Percentiles rank a stretch among this genome's conserved stretches.
phyloP scores from a whole-genome alignment of 2,329 filamentous ascomycete genomes.

The Calcarisporium arbuscula region DNA sequence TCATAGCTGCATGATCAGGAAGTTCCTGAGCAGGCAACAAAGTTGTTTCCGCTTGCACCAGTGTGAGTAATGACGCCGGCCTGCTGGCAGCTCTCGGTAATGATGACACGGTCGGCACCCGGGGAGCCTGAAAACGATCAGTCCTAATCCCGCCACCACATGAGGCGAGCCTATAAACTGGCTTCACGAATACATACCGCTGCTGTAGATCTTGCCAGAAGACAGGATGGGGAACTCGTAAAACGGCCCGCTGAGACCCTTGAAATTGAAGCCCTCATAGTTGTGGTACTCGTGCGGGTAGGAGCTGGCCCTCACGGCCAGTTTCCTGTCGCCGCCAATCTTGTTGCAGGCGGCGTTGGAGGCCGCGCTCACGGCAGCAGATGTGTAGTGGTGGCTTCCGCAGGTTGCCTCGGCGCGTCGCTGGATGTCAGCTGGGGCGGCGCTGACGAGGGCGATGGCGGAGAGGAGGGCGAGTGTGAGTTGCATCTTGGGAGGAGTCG shows the following conservation, averaged over 20 bases:
- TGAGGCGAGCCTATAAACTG: not conserved
- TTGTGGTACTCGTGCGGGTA: slow-evolving; percentile 35
- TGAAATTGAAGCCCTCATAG: slow-evolving; percentile 30
- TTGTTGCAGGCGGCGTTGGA: no score
- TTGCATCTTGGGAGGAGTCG: no score
- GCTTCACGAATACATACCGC: slow-evolving; percentile 22
- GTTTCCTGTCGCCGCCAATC: no score
- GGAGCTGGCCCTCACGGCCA: no score
- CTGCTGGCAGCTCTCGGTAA: slow-evolving; percentile 44
- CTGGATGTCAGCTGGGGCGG: no score
- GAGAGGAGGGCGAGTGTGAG: no score
- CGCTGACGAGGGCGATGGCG: no score
- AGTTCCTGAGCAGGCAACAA: slow-evolving; percentile 66
- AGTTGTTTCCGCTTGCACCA: slow-evolving; percentile 60
- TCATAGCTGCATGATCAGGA: no score
- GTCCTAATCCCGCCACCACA: not conserved
- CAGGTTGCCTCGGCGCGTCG: no score
- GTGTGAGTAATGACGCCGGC: slow-evolving; percentile 66
- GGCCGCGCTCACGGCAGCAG: no score
- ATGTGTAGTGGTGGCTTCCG: no score
- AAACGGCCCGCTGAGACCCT: slow-evolving; percentile 24
- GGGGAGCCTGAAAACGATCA: slow-evolving; percentile 31
- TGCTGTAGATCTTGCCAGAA: slow-evolving; percentile 24
- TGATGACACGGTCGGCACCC: slow-evolving; percentile 61
- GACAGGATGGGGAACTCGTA: slow-evolving; percentile 32